Evolutionary conservation across 805 yeast species (phyloP).

Genomic region (Pichia rugopelliculosa): DNA sequence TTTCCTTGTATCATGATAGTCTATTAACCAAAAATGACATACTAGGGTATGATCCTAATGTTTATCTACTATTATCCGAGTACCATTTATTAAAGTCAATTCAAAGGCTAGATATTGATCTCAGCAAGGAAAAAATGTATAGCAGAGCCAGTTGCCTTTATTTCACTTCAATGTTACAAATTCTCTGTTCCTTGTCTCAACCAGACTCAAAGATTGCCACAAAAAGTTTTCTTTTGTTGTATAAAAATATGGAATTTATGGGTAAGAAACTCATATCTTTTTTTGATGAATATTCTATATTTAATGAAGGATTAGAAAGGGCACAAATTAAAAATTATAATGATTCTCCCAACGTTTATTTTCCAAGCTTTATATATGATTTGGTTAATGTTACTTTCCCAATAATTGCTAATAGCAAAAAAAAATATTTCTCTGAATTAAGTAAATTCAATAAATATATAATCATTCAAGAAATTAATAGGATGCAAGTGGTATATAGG

Average conservation of each 20-base stretch:
- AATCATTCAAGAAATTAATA: not conserved
- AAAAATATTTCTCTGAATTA: not conserved
- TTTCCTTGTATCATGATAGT: constrained; percentile 13
- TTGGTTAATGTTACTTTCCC: constrained; percentile 4
- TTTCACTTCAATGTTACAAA: constrained; percentile 9
- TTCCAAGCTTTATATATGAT: constrained; percentile 14
- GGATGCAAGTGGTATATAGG: constrained; percentile 1
- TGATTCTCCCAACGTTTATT: constrained; percentile 7
- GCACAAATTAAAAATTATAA: not conserved
- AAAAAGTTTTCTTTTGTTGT: constrained; percentile 11
- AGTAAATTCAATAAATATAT: not conserved
- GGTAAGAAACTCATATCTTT: constrained; percentile 1
- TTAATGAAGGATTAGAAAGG: constrained; percentile 1
- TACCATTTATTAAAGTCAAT: constrained; percentile 16
- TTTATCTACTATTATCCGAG: constrained; percentile 14
- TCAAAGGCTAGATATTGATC: constrained; percentile 10
- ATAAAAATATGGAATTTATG: constrained; percentile 10
- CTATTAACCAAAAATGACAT: not conserved
- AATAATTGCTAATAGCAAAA: not conserved
- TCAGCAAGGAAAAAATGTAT: constrained; percentile 4
- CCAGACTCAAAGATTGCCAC: constrained; percentile 16
- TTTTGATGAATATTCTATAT: constrained; percentile 2
- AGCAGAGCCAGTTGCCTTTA: constrained; percentile 6
- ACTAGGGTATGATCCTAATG: constrained; percentile 10
- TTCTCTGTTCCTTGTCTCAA: constrained; percentile 10